Evolutionary conservation across 2,329 filamentous ascomycete species (phyloP).

Genomic region (Calonectria leucothoes): DNA sequence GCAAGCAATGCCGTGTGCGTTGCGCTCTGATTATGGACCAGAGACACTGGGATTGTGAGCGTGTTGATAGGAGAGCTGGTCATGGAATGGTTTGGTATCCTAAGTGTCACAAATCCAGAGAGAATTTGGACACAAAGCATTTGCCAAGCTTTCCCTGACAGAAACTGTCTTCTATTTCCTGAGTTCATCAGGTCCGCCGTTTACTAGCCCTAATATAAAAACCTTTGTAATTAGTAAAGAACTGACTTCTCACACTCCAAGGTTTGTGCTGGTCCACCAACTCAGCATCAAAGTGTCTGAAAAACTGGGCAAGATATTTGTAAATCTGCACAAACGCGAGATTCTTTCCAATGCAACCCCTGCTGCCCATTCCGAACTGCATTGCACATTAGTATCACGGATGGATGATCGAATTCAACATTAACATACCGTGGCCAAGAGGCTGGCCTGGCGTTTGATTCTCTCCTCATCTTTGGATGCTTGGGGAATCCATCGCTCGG

Average conservation of each 20-base stretch:
- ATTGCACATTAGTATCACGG: background rate
- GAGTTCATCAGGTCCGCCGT: no score
- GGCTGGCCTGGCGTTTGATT: conserved; percentile 9
- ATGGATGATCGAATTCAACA: background rate
- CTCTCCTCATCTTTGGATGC: background rate
- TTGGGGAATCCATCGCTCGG: conserved; percentile 15
- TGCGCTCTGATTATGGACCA: no score
- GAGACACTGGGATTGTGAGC: no score
- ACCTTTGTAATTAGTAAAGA: conserved; percentile 14
- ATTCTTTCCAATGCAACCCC: conserved; percentile 21
- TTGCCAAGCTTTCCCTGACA: no score
- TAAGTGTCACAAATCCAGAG: no score
- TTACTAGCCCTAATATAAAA: background rate
- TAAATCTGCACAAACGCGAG: conserved; percentile 21
- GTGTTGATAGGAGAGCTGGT: no score
- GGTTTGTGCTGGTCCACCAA: background rate
- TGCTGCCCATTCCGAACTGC: conserved; percentile 27
- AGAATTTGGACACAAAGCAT: no score
- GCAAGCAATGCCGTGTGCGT: no score
- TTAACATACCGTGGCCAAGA: conserved; percentile 14
- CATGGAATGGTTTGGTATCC: no score
- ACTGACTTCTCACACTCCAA: conserved; percentile 12
- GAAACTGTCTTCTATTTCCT: no score
- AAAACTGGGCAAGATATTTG: conserved; percentile 25
- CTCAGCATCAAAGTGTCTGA: conserved; percentile 17